Base-by-base conservation (phyloP, 768 basidiomycete genomes). In the Pleurotus platypus region DNA sequence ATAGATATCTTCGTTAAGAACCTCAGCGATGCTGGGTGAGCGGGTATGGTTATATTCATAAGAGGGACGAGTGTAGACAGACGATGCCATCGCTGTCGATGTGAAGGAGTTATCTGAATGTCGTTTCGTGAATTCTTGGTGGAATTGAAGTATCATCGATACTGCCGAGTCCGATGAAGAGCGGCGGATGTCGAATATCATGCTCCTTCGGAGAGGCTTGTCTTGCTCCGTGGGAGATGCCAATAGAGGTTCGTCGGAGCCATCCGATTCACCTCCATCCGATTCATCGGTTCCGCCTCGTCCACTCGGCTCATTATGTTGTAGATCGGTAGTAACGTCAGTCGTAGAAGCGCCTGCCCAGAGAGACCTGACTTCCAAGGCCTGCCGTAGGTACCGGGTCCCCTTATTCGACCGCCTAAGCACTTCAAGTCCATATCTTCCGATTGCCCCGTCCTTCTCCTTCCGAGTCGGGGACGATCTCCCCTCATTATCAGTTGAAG, bases 101-200 rank as follows among this genome's bases (percentile, higher is more conserved):
- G 26, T 35, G 49, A 15, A 22, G 43, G n/a, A 16, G 43, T 16
- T 8, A n/a, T 45, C 46, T 16, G 18, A 16, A 8, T 20, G 16
- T 39, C 38, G 27, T 12, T 11, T 20, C 13, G 38, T 24, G 38
- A 40, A 16, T 35, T 22, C 20, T 15, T 20, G 11, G 35, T 22
- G 16, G 4, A 22, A 53, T n/a, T 39, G 20, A 39, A 16, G 51
- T 12, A 40, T 43, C n/a, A 16, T 40, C 38, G 30, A 37, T 5
- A 13, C 20, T 3, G 22, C 9, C 3, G 51, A 18, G 22, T 53
- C 51, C 22, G 4, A 12, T 12, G 51, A 53, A 9, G 18, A 37
- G 11, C 51, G 20, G 30, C 51, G 37, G 38, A 53, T 53, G 24
- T 53, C 51, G 20, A 53, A 53, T 5, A 53, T 39, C 37, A 53